These are phyloP conservation scores for Gloeostereum incarnatum DNA, from an alignment of 768 basidiomycete species.

Conservation along the genomic window DNA sequence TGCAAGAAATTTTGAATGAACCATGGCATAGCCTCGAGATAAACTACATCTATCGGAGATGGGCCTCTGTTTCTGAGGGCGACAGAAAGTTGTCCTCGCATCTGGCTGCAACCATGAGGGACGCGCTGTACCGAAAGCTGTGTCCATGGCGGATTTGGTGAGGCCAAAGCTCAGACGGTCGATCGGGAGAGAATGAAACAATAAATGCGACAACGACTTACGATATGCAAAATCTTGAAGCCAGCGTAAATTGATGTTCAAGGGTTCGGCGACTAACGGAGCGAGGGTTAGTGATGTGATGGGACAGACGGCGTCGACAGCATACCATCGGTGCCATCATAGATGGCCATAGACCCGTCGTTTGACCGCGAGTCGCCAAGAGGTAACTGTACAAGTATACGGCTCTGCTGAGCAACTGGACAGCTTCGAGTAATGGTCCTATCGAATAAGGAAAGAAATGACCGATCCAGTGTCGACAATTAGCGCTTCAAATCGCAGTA, in stretches of 20 bases:
- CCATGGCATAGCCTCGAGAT: constrained; percentile 93
- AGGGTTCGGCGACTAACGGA: constrained; percentile 28
- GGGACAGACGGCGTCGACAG: background rate
- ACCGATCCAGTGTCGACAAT: constrained; percentile 53
- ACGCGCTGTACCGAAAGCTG: constrained; percentile 60
- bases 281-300: constrained; percentile 6
- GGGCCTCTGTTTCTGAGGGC: constrained; percentile 52
- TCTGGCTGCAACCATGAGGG: constrained; percentile 67
- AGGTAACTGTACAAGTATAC: constrained; percentile 40
- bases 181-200: too few species aligned
- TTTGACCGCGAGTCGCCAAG: constrained; percentile 38
- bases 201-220: too few species aligned
- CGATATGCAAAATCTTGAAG: constrained; percentile 53
- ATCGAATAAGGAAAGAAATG: constrained; percentile 58
- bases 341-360: constrained; percentile 29
- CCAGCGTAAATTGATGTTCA: constrained; percentile 54
- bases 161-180: constrained; percentile 31
- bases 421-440: constrained; percentile 55
- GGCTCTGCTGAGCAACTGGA: constrained; percentile 59
- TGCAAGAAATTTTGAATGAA: constrained; percentile 83
- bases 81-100: constrained; percentile 63
- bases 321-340: constrained; percentile 40
- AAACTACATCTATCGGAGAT: constrained; percentile 40
- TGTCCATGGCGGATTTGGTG: constrained; percentile 28
- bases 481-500: background rate